Percentiles rank a stretch among this genome's conserved stretches.
Evolutionary conservation across 2,329 filamentous ascomycete species (phyloP).

Genomic region (Neofusicoccum cordaticola): DNA sequence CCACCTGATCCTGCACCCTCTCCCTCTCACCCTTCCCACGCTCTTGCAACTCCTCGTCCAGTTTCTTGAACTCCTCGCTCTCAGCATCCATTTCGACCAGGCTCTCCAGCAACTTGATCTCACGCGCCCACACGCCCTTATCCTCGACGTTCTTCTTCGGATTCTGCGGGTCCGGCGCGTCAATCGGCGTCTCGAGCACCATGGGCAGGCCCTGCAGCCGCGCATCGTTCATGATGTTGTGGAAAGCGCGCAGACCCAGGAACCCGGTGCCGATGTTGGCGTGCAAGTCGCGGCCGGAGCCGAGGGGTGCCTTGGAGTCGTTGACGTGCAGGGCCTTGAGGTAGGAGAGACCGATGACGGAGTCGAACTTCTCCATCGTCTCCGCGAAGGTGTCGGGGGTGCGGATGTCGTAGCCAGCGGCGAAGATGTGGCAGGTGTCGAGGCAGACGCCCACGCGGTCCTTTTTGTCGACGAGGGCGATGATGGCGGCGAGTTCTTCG

Average conservation of each 20-base stretch:
- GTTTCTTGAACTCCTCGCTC: constrained; percentile 64
- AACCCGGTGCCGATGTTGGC: constrained; percentile 97
- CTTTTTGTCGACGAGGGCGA: constrained; percentile 76
- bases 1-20: constrained; percentile 74
- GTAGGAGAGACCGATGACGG: constrained; percentile 72
- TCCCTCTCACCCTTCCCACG: constrained; percentile 69
- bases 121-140: constrained; percentile 80
- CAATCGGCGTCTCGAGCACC: constrained; percentile 94
- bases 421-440: constrained; percentile 95
- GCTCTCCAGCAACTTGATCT: constrained; percentile 91
- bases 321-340: constrained; percentile 88
- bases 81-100: constrained; percentile 81
- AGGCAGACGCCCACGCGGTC: constrained; percentile 86
- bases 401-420: constrained; percentile 86
- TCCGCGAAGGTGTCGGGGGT: constrained; percentile 68
- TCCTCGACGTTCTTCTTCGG: constrained; percentile 64
- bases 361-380: constrained; percentile 74
- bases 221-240: constrained; percentile 81
- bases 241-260: constrained; percentile 84
- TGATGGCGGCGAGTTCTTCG: constrained; percentile 82
- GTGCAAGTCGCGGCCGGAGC: constrained; percentile 81
- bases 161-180: constrained; percentile 63
- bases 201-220: constrained; percentile 78
- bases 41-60: constrained; percentile 65
- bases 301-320: constrained; percentile 88